phyloP scores from a whole-genome alignment of 192 early-diverging fungal genomes.

The Diversispora epigaea region DNA sequence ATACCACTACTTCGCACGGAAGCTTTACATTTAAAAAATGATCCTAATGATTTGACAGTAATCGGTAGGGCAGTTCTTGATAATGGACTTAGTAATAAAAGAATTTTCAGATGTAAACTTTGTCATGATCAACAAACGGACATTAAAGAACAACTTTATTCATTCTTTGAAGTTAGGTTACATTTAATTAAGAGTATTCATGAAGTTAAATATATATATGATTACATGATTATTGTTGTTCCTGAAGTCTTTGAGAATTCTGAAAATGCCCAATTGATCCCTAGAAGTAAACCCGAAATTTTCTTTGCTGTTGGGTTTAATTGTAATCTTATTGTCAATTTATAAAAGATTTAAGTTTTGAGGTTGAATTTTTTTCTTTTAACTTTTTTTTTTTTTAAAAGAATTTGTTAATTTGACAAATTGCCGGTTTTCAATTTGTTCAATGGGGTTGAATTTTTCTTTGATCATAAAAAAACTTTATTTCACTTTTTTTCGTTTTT shows the following conservation, averaged over 20 bases:
- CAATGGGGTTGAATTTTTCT: too few species aligned
- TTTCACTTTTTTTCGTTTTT: too few species aligned
- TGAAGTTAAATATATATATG: slow-evolving; percentile 4
- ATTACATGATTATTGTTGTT: slow-evolving; percentile 2
- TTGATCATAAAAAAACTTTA: too few species aligned
- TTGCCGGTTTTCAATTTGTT: too few species aligned
- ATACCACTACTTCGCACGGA: slow-evolving; percentile 2
- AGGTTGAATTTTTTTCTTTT: too few species aligned
- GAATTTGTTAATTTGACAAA: too few species aligned
- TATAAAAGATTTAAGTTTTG: neutral
- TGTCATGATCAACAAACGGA: neutral
- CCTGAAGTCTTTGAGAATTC: neutral
- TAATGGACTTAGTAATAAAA: slow-evolving; percentile 1
- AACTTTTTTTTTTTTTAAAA: too few species aligned
- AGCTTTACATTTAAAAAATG: slow-evolving; percentile 11
- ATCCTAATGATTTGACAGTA: neutral
- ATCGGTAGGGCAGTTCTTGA: neutral
- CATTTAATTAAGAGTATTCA: slow-evolving; percentile 1
- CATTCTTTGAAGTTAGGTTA: slow-evolving; percentile 21
- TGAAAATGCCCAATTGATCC: neutral
- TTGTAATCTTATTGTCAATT: slow-evolving; percentile 12
- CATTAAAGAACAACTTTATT: neutral
- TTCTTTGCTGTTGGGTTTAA: slow-evolving; percentile 16
- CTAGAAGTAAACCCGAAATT: slow-evolving; percentile 20
- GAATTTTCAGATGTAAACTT: slow-evolving; percentile 9